Evolutionary conservation across 805 yeast genomes (phyloP).

Genomic region (Lachancea quebecensis): DNA sequence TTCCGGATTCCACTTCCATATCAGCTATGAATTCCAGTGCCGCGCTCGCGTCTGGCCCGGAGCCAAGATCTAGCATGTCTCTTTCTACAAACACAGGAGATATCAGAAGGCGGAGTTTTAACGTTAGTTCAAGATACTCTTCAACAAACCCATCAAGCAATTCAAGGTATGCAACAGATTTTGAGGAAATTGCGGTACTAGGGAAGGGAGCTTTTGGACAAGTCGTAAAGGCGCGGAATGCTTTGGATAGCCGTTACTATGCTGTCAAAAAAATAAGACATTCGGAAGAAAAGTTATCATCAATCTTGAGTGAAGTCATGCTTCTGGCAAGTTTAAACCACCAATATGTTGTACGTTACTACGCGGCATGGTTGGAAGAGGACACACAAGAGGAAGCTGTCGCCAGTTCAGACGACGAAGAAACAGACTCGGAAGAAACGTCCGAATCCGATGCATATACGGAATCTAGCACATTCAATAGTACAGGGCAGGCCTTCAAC

Average conservation of each 20-base stretch:
- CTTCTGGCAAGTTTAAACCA: constrained; percentile 86
- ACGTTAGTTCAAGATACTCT: constrained; percentile 33
- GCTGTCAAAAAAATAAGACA: constrained; percentile 91
- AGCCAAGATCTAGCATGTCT: constrained; percentile 1
- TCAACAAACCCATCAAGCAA: constrained; percentile 25
- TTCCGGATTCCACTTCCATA: constrained; percentile 9
- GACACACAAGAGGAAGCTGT: constrained; percentile 37
- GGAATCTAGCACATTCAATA: constrained; percentile 20
- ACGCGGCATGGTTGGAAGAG: constrained; percentile 96
- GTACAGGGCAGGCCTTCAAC: constrained; percentile 25
- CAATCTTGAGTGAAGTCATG: constrained; percentile 85
- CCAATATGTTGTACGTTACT: constrained; percentile 92
- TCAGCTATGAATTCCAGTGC: constrained; percentile 7
- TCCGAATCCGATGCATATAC: background rate
- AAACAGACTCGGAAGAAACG: constrained; percentile 1
- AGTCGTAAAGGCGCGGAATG: constrained; percentile 92
- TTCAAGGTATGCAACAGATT: constrained; percentile 85
- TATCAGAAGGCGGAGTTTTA: constrained; percentile 36
- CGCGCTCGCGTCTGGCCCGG: constrained; percentile 2
- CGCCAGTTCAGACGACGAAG: constrained; percentile 31
- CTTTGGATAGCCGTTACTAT: constrained; percentile 89
- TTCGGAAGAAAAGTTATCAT: constrained; percentile 67
- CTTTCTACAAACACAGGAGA: constrained; percentile 7
- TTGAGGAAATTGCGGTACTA: constrained; percentile 84
- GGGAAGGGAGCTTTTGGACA: constrained; percentile 98